Conservation (phyloP, 345 rosid genomes). For the Populus ilicifolia region DNA sequence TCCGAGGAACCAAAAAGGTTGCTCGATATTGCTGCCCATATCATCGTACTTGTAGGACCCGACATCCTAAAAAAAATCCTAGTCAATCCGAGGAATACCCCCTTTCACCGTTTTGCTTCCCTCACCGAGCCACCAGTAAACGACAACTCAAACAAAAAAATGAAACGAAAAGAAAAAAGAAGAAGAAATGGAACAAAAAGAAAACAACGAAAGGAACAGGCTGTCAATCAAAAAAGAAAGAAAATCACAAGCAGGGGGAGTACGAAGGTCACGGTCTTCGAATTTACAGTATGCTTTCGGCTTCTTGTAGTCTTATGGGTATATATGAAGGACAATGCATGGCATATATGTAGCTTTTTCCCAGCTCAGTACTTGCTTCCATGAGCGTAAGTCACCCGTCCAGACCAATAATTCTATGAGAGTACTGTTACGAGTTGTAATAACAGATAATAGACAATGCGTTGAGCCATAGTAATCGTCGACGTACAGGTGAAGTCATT, state of each 20-base stretch:
- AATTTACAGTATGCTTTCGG: too few species aligned
- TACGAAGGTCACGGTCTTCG: too few species aligned
- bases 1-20: too few species aligned
- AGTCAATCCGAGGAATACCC: background rate
- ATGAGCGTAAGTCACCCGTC: background rate
- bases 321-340: too few species aligned
- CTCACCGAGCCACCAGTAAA: background rate
- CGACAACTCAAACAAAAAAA: too few species aligned
- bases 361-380: too few species aligned
- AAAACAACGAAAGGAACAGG: background rate
- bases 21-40: background rate
- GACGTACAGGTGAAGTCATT: too few species aligned
- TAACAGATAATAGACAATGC: background rate
- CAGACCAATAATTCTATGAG: background rate
- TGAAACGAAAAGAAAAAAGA: background rate
- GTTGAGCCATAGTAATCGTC: too few species aligned
- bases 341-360: too few species aligned
- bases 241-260: background rate
- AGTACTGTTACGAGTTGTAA: background rate
- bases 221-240: background rate
- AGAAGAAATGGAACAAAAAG: background rate
- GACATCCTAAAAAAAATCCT: background rate
- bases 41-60: background rate
- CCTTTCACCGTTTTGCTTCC: background rate
- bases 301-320: too few species aligned